Evolutionary conservation across 305 asterid species (phyloP).

Genomic region (Fraxinus angustifolia): DNA sequence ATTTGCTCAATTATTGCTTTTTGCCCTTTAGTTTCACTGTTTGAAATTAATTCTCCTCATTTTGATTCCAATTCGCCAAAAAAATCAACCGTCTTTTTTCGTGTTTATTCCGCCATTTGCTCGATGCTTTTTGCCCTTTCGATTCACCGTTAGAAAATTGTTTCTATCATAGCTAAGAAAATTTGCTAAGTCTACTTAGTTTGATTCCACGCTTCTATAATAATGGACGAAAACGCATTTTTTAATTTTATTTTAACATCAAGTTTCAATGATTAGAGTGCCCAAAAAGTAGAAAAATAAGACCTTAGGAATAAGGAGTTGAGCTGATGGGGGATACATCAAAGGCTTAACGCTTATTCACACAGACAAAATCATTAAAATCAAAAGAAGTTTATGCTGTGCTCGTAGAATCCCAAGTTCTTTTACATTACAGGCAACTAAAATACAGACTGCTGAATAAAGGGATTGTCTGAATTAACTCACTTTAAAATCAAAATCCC

Average conservation of each 20-base stretch:
- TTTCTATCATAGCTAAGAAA: background rate
- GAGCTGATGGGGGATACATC: background rate
- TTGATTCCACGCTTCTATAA: background rate
- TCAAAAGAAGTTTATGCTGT: background rate
- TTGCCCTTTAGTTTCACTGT: background rate
- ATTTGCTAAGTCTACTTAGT: background rate
- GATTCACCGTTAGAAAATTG: background rate
- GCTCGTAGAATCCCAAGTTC: slow-evolving; percentile 9
- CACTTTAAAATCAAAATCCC: slow-evolving; percentile 9
- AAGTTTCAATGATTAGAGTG: background rate
- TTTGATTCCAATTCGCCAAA: background rate
- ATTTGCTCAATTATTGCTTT: background rate
- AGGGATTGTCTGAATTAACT: background rate
- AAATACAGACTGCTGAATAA: slow-evolving; percentile 1
- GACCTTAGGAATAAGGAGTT: background rate
- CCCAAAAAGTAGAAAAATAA: background rate
- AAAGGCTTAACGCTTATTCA: background rate
- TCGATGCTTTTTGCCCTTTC: background rate
- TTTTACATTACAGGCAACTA: slow-evolving; percentile 5
- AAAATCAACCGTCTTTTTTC: background rate
- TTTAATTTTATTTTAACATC: background rate
- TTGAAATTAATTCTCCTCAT: background rate
- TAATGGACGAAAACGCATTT: background rate
- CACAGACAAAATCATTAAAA: background rate
- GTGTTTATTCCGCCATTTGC: background rate